Base-by-base conservation (phyloP, 2,329 filamentous ascomycete genomes). In the Thermomyces lanuginosus region DNA sequence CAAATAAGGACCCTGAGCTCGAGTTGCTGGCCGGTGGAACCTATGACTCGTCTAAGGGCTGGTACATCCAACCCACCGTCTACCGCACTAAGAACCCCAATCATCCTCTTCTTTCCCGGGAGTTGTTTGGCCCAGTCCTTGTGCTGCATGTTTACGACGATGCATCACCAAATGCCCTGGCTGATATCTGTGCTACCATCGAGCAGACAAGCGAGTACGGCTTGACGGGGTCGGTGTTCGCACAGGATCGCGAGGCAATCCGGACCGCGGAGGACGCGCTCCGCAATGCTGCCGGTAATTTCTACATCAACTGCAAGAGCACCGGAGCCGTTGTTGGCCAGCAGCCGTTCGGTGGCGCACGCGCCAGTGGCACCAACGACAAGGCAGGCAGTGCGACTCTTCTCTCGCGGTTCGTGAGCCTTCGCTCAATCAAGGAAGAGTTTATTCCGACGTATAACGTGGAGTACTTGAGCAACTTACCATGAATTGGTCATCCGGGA, bases 71-170 rank as follows among this genome's bases (percentile, higher is more conserved):
- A 51, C 82, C 82, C 5, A 91, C 82, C 35, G 66, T 92, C 45
- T 91, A 86, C 62, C 56, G 64, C 35, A 78, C 80, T 26, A 71
- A 63, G 26, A 76, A 80, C 57, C 73, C 80, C 0, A 56, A 66
- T 34, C 81, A 91, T 60, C 66, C 68, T 35, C 72, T 86, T 39
- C 62, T 92, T 25, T 71, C 64, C 26, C 76, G 70, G 19, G 82
- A 92, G 54, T 71, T 91, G 35, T 92, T 92, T 51, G 81, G 81
- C 2, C 81, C 81, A 16, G 56, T 91, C 31, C 60, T 89, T 21
- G 69, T 71, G 16, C 56, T 76, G 7, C 71, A 91, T 53, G 67
- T 84, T 35, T 92, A 89, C 58, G 72, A 81, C 34, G 81, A 92
- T 46, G 56, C 55, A 3, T 54, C 58, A 0, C 53, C 60, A 10